These are phyloP conservation scores for Suillus luteus DNA, from an alignment of 768 basidiomycete genomes.

Conservation along the genomic window DNA sequence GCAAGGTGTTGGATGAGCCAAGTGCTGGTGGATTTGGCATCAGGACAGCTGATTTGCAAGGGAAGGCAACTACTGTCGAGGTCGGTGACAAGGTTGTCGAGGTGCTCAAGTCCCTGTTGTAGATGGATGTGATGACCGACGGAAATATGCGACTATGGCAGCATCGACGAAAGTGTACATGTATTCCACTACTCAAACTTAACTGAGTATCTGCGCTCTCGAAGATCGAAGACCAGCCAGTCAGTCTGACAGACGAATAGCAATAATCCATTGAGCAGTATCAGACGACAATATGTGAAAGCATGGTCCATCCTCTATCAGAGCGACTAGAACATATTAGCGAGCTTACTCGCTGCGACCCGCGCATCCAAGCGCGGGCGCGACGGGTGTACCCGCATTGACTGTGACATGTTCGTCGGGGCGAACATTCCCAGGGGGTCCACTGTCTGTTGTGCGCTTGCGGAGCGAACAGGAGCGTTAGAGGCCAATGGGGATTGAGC, in stretches of 20 bases:
- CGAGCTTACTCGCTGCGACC: constrained; percentile 86
- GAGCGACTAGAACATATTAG: constrained; percentile 73
- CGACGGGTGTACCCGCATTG: constrained; percentile 72
- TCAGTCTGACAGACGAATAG: background rate
- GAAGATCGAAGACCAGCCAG: background rate
- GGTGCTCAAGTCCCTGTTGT: constrained; percentile 61
- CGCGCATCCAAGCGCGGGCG: constrained; percentile 79
- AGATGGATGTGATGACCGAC: constrained; percentile 14
- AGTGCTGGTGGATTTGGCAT: constrained; percentile 72
- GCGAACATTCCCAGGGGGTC: constrained; percentile 68
- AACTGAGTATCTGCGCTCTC: too few species aligned
- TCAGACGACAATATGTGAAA: constrained; percentile 2
- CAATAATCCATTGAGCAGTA: constrained; percentile 8
- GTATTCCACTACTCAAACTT: background rate
- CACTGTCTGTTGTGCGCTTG: constrained; percentile 36
- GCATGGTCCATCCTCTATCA: background rate
- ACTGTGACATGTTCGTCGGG: constrained; percentile 68
- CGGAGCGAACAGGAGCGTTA: constrained; percentile 10
- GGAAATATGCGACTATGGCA: background rate
- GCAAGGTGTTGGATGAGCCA: constrained; percentile 78
- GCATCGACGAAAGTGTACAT: background rate
- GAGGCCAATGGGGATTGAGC: constrained; percentile 16
- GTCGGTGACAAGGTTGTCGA: constrained; percentile 85
- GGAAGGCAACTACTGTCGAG: constrained; percentile 70
- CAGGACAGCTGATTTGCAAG: constrained; percentile 88